These are phyloP conservation scores for Emmonsiellopsis sp. DNA, from an alignment of 2,329 filamentous ascomycete species.

Conservation along the genomic window DNA sequence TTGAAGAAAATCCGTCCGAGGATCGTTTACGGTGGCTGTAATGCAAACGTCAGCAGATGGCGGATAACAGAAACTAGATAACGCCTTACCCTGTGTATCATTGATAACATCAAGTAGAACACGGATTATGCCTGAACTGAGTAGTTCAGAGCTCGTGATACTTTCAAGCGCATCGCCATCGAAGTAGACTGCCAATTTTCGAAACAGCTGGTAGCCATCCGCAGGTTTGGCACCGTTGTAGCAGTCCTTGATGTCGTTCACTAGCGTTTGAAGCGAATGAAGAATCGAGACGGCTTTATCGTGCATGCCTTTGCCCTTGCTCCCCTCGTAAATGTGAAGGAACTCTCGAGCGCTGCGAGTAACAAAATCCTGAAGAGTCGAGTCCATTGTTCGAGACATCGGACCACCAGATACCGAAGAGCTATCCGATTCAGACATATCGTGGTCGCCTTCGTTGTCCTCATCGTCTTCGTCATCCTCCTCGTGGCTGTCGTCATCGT, in stretches of 20 bases:
- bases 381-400: constrained; percentile 27
- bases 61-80: background rate
- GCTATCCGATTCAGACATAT: constrained; percentile 59
- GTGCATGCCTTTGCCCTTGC: constrained; percentile 64
- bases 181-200: constrained; percentile 70
- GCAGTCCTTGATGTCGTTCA: constrained; percentile 60
- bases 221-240: constrained; percentile 45
- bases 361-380: constrained; percentile 61
- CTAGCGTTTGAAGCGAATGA: constrained; percentile 59
- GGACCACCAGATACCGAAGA: constrained; percentile 44
- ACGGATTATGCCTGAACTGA: constrained; percentile 82
- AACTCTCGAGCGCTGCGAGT: constrained; percentile 71
- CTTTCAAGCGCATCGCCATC: constrained; percentile 81
- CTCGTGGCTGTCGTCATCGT: constrained; percentile 38
- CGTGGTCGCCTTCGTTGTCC: constrained; percentile 35
- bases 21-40: constrained; percentile 30
- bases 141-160: constrained; percentile 88
- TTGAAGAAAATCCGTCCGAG: constrained; percentile 76
- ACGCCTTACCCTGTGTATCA: constrained; percentile 42
- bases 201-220: constrained; percentile 59
- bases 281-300: constrained; percentile 71
- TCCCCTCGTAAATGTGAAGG: constrained; percentile 69
- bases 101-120: constrained; percentile 75
- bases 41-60: background rate
- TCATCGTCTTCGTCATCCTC: constrained; percentile 44